Conservation (phyloP, 768 basidiomycete species). For the Rickenella mellea region DNA sequence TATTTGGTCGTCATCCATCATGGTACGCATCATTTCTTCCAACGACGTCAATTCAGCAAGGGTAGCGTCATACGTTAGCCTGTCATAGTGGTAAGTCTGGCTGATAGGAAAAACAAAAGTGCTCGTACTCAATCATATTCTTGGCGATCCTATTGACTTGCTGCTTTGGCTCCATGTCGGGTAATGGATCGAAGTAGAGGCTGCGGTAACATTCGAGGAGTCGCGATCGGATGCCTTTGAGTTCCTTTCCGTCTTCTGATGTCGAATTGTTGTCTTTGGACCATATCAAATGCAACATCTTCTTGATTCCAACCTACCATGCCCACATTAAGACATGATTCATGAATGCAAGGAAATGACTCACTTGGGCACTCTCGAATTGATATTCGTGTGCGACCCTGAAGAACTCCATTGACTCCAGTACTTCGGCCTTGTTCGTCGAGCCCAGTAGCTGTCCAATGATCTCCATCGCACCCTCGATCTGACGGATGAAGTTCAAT, state of each 20-base stretch:
- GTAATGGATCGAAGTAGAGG: constrained; percentile 81
- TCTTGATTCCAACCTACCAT: constrained; percentile 74
- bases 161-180: constrained; percentile 67
- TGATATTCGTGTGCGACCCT: constrained; percentile 72
- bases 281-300: constrained; percentile 97
- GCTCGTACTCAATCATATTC: constrained; percentile 88
- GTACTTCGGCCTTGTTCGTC: constrained; percentile 73
- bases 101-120: background rate
- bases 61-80: constrained; percentile 85
- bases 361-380: constrained; percentile 67
- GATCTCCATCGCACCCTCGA: constrained; percentile 60
- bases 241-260: constrained; percentile 67
- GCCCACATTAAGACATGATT: background rate
- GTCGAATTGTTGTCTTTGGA: constrained; percentile 81
- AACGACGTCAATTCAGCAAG: constrained; percentile 92
- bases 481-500: constrained; percentile 65
- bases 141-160: constrained; percentile 89
- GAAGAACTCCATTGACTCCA: constrained; percentile 89
- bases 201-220: constrained; percentile 82
- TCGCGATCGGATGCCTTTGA: constrained; percentile 81
- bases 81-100: constrained; percentile 19
- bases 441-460: constrained; percentile 77
- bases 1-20: constrained; percentile 86
- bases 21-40: constrained; percentile 92
- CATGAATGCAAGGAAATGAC: constrained; percentile 7